Percentiles rank a stretch among this genome's conserved stretches.
phyloP scores from a whole-genome alignment of 805 yeast genomes.

The Myxozyma neglecta region DNA sequence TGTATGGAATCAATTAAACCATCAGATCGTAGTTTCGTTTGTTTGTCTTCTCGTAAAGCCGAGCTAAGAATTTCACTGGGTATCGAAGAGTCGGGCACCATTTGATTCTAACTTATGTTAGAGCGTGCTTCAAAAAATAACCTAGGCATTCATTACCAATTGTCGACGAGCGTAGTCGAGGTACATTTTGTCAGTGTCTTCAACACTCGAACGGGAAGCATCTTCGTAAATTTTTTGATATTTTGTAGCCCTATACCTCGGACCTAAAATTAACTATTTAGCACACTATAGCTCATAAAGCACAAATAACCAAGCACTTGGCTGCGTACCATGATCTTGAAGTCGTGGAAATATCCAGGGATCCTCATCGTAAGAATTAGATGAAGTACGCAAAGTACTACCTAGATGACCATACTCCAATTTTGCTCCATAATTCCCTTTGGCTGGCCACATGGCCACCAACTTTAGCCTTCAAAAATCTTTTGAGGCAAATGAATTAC shows the following conservation, averaged over 20 bases:
- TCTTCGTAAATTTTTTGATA: conserved; percentile 2
- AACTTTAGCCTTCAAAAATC: background rate
- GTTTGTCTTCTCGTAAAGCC: background rate
- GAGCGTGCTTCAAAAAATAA: background rate
- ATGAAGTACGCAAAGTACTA: conserved; percentile 33
- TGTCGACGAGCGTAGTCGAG: conserved; percentile 23
- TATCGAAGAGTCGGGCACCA: conserved; percentile 17
- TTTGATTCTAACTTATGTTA: background rate
- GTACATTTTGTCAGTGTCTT: conserved; percentile 14
- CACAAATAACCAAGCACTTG: conserved; percentile 8
- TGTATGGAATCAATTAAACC: conserved; percentile 3
- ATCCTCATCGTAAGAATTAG: conserved; percentile 19
- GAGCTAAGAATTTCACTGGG: conserved; percentile 15
- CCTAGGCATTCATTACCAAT: conserved; percentile 3
- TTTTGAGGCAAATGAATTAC: background rate
- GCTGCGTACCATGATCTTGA: conserved; percentile 32
- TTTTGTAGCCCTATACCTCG: conserved; percentile 6
- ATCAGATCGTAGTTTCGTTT: background rate
- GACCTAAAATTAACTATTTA: background rate
- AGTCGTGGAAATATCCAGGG: conserved; percentile 38
- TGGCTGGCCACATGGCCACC: conserved; percentile 45
- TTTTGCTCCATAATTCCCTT: conserved; percentile 43
- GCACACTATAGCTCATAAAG: background rate
- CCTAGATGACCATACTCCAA: conserved; percentile 50
- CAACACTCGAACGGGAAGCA: conserved; percentile 1